Evolutionary conservation across 129 eudicot species (phyloP), one percentile per base, ranked within the genome.

Genomic region (Saposhnikovia divaricata): DNA sequence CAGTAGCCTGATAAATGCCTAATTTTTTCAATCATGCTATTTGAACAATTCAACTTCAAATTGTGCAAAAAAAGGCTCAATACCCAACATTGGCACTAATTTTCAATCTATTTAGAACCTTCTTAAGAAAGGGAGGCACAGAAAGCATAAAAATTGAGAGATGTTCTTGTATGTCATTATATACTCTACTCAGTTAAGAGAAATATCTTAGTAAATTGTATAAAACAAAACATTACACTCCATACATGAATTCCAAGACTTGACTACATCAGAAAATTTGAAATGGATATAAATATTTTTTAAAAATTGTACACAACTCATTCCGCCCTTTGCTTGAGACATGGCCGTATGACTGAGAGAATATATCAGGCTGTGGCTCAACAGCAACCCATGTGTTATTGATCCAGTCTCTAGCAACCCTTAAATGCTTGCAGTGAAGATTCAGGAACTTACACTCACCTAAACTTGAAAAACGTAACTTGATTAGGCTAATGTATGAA

Each of bases 341-440:
- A 85, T 77, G 21, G 79, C 37, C 80, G 57, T 74, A 90, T 51
- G 77, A 77, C 27, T 18, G 82, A 65, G 31, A 80, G 82, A 42
- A 90, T 78, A n/a, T n/a, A 31, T 31, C 87, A 75, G 86, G 87
- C 57, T 84, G 88, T 70, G 79, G 46, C 59, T 88, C 75, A n/a
- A 89, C 47, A 10, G 85, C 69, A 2, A 86, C 77, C 96, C 96
- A 90, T 51, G 43, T 83, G 34, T 84, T 70, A 59, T 81, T 80
- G 57, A 85, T 46, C 92, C 92, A 90, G 39, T 90, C 96, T 83
- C 77, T 90, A 48, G 92, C 86, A 66, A 27, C 78, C 77, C 92
- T 77, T 23, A 86, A 45, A 55, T 88, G 14, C 73, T 80, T 77
- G 80, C 82, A 74, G 19, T 81, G 78, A 55, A 83, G 15, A 13